Evolutionary conservation across 495 filamentous ascomycete genomes (phyloP).

Genomic region (Wilcoxina mikolae): DNA sequence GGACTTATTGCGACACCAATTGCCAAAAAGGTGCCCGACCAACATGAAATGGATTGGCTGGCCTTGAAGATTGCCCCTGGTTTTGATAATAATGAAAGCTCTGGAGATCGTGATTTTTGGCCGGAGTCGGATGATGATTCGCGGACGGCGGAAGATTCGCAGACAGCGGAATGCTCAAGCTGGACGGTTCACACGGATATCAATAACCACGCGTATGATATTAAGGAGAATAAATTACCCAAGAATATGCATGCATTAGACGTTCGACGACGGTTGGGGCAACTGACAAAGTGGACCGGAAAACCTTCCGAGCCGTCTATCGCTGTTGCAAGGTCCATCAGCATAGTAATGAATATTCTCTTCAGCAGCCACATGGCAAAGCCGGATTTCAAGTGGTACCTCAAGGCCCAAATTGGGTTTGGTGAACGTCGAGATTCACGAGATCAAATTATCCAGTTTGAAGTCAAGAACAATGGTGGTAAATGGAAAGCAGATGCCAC

Average conservation of each 20-base stretch:
- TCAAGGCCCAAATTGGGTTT: too few relatives aligned
- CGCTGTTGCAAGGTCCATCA: slow-evolving; percentile 4
- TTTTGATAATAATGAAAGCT: neutral
- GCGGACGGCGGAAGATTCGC: too few relatives aligned
- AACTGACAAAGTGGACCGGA: too few relatives aligned
- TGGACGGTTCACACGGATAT: neutral
- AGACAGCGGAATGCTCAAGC: too few relatives aligned
- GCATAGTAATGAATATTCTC: slow-evolving; percentile 3
- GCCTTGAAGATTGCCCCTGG: slow-evolving; percentile 16
- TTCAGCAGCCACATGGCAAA: too few relatives aligned
- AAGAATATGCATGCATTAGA: neutral
- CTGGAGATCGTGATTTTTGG: too few relatives aligned
- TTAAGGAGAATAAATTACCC: neutral
- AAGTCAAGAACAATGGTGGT: too few relatives aligned
- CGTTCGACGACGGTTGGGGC: too few relatives aligned
- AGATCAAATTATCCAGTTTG: too few relatives aligned
- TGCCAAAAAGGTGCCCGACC: neutral
- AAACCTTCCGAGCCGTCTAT: neutral
- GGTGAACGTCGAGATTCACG: neutral
- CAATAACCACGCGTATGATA: neutral
- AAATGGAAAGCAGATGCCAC: slow-evolving; percentile 4
- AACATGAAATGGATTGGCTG: slow-evolving; percentile 24
- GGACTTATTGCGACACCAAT: slow-evolving; percentile 7
- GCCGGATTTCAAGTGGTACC: too few relatives aligned
- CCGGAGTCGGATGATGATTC: too few relatives aligned